These are phyloP conservation scores for Scalesia atractyloides DNA, from an alignment of 129 eudicot species.

Conservation along the genomic window DNA sequence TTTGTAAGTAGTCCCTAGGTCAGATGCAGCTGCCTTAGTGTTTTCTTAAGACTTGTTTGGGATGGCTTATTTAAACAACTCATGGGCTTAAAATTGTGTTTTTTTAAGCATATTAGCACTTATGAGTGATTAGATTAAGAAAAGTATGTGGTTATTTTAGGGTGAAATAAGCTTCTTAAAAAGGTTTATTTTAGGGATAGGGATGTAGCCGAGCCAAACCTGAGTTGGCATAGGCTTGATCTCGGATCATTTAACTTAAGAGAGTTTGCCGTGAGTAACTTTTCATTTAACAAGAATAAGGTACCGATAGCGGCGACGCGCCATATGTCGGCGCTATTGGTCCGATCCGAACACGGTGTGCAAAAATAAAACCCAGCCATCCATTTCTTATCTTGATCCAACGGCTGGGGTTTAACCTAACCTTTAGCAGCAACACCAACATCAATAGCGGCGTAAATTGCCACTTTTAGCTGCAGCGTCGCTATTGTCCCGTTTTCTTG, in stretches of 20 bases:
- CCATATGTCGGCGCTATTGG: no score
- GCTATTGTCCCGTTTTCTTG: no score
- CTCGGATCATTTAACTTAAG: not conserved
- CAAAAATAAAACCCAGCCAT: no score
- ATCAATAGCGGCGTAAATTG: no score
- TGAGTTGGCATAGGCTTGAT: not conserved
- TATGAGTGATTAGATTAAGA: not conserved
- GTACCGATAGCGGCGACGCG: no score
- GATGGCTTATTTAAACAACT: not conserved
- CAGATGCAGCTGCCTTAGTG: slow-evolving; percentile 7
- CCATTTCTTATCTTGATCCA: no score
- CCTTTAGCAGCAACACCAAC: no score
- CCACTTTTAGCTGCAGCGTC: no score
- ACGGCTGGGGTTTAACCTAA: no score
- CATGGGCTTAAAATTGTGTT: not conserved
- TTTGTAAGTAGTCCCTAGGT: slow-evolving; percentile 1
- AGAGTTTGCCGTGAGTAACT: not conserved
- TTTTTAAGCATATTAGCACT: not conserved
- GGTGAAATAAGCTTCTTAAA: not conserved
- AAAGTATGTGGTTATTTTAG: not conserved
- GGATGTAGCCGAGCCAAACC: not conserved
- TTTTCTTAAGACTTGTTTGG: slow-evolving; percentile 7
- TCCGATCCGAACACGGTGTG: no score
- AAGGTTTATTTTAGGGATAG: not conserved
- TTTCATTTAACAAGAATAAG: no score